phyloP scores from a whole-genome alignment of 768 basidiomycete species.

The Russula emetica region DNA sequence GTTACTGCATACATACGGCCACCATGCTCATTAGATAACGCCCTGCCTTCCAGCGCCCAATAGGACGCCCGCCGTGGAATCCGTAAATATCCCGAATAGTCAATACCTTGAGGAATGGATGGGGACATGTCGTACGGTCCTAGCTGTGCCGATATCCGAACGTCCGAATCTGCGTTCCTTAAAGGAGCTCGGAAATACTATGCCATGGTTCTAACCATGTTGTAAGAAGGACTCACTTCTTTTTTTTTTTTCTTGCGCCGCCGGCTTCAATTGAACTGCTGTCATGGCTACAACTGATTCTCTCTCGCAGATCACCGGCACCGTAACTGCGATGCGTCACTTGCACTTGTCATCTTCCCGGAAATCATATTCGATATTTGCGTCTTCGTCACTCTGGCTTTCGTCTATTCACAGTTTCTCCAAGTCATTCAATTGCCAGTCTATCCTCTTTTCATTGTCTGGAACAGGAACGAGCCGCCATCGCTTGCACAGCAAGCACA shows the following conservation, averaged over 20 bases:
- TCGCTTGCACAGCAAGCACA: neutral
- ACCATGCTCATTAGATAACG: neutral
- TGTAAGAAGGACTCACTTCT: neutral
- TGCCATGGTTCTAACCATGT: neutral
- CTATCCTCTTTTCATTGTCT: neutral
- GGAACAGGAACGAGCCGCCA: neutral
- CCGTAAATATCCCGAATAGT: neutral
- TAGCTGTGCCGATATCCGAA: neutral
- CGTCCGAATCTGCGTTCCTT: neutral
- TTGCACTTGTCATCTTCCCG: neutral
- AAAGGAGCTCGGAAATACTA: neutral
- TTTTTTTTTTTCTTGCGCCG: neutral
- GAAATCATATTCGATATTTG: neutral
- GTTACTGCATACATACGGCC: neutral
- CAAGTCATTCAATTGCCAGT: neutral
- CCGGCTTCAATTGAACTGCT: neutral
- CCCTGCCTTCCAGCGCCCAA: neutral
- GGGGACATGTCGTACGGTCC: neutral
- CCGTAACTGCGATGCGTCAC: neutral
- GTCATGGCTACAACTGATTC: neutral
- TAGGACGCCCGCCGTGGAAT: neutral
- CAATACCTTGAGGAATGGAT: neutral
- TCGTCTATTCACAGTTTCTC: neutral
- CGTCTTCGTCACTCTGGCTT: too few species aligned
- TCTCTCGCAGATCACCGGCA: neutral